Evolutionary conservation across 768 basidiomycete species (phyloP), one percentile per base, ranked within the genome.

Genomic region (Porpolomopsis calyptriformis): DNA sequence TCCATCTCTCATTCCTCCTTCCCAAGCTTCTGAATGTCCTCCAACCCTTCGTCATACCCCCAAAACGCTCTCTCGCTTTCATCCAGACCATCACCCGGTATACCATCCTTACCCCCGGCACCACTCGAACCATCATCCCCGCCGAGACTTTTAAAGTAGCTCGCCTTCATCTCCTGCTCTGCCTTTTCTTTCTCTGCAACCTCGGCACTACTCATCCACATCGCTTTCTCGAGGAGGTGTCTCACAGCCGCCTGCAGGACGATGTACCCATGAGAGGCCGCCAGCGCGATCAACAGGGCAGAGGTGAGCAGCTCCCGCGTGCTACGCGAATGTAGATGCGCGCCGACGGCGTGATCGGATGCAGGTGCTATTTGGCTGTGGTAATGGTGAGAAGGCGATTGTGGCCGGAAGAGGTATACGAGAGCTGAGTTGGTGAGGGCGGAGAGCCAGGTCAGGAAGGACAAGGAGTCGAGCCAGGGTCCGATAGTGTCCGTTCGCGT

Each of bases 401-500:
- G 24, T 0, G 82, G 77, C 11, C 74, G 78, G 73, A 96, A 94
- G 53, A 96, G 78, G 67, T 89, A 92, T 41, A 94, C 84, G 45
- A 99, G 77, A 5, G 92, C 84, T 0, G 89, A 74, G 63, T 93
- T 96, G 23, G 83, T 89, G 24, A 97, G 67, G 0, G 91, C 82
- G 3, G 82, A 81, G 42, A 94, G 68, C 91, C 92, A 98, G 10
- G 89, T 76, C 59, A 99, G 72, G 69, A 89, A 83, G 4, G 82
- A 78, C 49, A 99, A 70, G 10, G 82, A 78, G 43, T 93, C 82
- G 35, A 97, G 76, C 94, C 94, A 99, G 0, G 91, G 86, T 0
- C 94, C 94, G 49, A 98, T 90, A 9, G 85, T 83, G 54, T 93
- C 91, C 2, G 85, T 83, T 18, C 94, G 80, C n/a, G 70, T 63